Percentiles rank a stretch among this genome's conserved stretches.
Evolutionary conservation across 495 filamentous ascomycete species (phyloP).

Genomic region (Aspergillus homomorphus): DNA sequence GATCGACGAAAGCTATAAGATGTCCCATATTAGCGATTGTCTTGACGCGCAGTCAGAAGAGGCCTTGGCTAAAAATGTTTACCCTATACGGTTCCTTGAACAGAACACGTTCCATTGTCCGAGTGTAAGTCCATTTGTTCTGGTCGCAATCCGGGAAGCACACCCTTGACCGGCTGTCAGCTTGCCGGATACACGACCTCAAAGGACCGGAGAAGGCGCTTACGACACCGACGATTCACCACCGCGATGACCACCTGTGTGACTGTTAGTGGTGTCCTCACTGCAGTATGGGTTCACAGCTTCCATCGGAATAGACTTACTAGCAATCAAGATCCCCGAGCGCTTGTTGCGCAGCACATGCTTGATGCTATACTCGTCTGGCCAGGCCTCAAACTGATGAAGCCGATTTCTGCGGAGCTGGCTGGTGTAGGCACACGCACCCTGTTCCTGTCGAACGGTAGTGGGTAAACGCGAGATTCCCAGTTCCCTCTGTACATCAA

Average conservation of each 20-base stretch:
- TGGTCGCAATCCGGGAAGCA: constrained; percentile 39
- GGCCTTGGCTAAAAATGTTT: constrained; percentile 2
- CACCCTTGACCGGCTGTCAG: constrained; percentile 23
- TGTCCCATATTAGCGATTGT: constrained; percentile 8
- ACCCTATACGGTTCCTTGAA: constrained; percentile 38
- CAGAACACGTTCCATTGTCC: constrained; percentile 36
- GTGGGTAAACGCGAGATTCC: constrained; percentile 17
- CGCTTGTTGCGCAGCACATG: constrained; percentile 35
- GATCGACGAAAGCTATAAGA: constrained; percentile 35
- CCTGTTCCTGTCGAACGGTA: constrained; percentile 23
- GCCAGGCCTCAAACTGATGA: constrained; percentile 36
- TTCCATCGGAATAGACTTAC: constrained; percentile 21
- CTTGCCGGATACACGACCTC: constrained; percentile 3
- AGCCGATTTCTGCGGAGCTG: constrained; percentile 32
- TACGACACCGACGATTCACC: constrained; percentile 37
- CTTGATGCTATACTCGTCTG: constrained; percentile 29
- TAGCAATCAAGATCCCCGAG: constrained; percentile 38
- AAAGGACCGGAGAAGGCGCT: constrained; percentile 14
- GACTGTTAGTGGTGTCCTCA: constrained; percentile 11
- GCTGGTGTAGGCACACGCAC: constrained; percentile 32
- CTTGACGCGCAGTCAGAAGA: background rate
- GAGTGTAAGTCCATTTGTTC: constrained; percentile 34
- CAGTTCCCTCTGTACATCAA: constrained; percentile 29
- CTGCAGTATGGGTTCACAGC: background rate
- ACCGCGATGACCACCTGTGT: constrained; percentile 32